Evolutionary conservation across 2,329 filamentous ascomycete species (phyloP).

Genomic region (Pyrenochaeta sp.): DNA sequence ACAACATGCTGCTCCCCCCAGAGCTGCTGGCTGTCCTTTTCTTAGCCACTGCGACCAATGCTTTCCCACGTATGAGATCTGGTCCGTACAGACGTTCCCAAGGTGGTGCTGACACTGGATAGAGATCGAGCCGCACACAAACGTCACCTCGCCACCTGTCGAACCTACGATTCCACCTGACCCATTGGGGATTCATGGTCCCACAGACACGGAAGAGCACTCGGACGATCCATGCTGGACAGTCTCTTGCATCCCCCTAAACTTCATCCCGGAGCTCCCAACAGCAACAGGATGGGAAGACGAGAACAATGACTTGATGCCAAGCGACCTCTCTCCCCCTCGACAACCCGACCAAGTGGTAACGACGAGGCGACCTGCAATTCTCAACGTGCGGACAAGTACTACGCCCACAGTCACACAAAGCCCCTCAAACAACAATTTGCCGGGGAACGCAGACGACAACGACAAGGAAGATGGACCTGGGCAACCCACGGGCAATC

Average conservation of each 20-base stretch:
- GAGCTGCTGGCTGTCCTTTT: constrained; percentile 25
- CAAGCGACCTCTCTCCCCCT: not conserved
- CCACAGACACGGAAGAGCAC: not conserved
- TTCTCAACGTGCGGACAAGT: constrained; percentile 26
- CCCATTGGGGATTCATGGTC: not conserved
- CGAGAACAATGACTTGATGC: constrained; percentile 1
- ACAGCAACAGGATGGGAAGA: constrained; percentile 24
- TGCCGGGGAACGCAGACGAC: not conserved
- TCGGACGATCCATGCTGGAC: not conserved
- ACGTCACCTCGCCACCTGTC: constrained; percentile 3
- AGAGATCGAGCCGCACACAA: constrained; percentile 7
- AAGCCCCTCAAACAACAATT: not conserved
- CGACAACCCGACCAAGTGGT: constrained; percentile 14
- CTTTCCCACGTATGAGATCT: constrained; percentile 17
- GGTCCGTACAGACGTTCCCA: not conserved
- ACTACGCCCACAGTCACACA: not conserved
- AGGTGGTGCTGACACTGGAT: constrained; percentile 1
- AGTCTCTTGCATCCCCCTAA: not conserved
- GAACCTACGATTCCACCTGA: not conserved
- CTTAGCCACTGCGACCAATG: constrained; percentile 11
- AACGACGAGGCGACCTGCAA: constrained; percentile 22
- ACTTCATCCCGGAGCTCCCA: constrained; percentile 10
- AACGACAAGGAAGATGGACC: not conserved
- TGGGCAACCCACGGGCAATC: not conserved
- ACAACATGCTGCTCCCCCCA: constrained; percentile 17